Evolutionary conservation across 176 grass and related monocot species (phyloP).

Genomic region (Musa schizocarpa): DNA sequence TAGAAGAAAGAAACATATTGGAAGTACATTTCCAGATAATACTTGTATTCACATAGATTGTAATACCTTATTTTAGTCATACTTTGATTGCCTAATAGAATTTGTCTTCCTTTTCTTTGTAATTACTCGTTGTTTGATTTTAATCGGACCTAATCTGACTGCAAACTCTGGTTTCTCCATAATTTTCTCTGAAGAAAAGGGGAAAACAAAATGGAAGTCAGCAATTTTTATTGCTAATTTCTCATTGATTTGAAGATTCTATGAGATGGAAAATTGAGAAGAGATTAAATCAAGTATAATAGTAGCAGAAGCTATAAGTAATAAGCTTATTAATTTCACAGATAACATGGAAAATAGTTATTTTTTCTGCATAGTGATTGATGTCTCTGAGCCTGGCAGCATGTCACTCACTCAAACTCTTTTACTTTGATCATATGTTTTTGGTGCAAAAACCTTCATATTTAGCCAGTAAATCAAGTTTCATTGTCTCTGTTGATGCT

Average conservation of each 20-base stretch:
- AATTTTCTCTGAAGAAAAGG: not conserved
- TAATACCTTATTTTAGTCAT: no score
- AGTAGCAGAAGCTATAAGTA: not conserved
- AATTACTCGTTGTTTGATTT: not conserved
- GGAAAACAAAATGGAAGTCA: not conserved
- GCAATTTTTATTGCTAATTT: not conserved
- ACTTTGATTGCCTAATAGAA: no score
- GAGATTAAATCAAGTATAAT: not conserved
- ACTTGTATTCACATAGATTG: no score
- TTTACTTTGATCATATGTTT: not conserved
- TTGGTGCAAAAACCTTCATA: not conserved
- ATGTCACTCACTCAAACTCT: not conserved
- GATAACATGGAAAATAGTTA: no score
- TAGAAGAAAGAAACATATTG: no score
- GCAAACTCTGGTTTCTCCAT: not conserved
- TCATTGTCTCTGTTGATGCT: no score
- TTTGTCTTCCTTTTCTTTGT: not conserved
- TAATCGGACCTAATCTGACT: not conserved
- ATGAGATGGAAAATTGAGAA: not conserved
- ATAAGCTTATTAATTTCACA: no score
- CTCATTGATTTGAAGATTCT: not conserved
- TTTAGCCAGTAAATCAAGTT: no score
- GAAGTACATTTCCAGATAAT: no score
- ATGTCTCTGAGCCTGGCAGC: not conserved
- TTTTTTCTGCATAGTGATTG: no score